These are phyloP conservation scores for Rhizopogon roseolus DNA, from an alignment of 768 basidiomycete species.

Conservation along the genomic window DNA sequence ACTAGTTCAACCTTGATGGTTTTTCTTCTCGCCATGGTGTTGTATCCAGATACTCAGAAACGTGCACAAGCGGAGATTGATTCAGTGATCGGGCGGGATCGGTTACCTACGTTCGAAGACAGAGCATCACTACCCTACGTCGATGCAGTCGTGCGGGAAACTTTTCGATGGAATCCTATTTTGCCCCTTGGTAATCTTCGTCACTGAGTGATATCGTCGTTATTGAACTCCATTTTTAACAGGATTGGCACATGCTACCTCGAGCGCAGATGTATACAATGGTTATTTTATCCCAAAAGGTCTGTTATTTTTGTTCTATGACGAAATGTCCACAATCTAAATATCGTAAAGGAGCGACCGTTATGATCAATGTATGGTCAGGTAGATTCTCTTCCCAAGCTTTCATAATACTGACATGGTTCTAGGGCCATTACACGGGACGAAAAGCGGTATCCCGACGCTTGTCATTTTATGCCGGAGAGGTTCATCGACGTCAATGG, in stretches of 20 bases:
- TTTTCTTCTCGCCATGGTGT: slow-evolving; percentile 3
- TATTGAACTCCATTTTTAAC: not conserved
- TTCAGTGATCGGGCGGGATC: not conserved
- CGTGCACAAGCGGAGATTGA: slow-evolving; percentile 14
- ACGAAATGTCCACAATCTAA: not conserved
- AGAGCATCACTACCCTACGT: not conserved
- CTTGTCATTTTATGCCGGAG: slow-evolving; percentile 9
- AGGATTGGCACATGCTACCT: not conserved
- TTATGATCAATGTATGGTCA: not conserved
- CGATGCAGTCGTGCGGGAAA: not conserved
- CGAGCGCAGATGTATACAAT: slow-evolving; percentile 32
- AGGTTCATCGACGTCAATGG: slow-evolving; percentile 6
- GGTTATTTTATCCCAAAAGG: slow-evolving; percentile 27
- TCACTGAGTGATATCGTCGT: not conserved
- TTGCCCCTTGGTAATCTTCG: not conserved
- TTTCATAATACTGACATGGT: not conserved
- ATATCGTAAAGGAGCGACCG: not conserved
- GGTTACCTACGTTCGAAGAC: not conserved
- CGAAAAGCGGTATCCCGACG: slow-evolving; percentile 4
- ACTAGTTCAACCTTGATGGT: slow-evolving; percentile 5
- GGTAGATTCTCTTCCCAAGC: not conserved
- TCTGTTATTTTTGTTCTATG: not conserved
- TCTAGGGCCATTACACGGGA: slow-evolving; percentile 3
- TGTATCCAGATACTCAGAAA: slow-evolving; percentile 6
- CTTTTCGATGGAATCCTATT: not conserved